Percentiles rank a stretch among this genome's conserved stretches.
phyloP scores from a whole-genome alignment of 148 eudicot species.

The Polygonum maritimum region DNA sequence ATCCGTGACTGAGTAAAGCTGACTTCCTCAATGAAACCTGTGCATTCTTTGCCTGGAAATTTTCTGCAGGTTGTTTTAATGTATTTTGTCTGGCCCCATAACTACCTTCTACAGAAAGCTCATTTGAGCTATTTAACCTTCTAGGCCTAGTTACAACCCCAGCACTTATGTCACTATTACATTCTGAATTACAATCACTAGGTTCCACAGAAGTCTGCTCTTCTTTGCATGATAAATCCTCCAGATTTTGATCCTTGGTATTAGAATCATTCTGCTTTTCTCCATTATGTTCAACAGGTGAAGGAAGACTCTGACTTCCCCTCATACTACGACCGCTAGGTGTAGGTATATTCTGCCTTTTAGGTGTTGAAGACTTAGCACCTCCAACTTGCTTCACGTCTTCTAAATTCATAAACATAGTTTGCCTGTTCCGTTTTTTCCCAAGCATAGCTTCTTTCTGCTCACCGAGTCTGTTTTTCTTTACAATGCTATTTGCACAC shows the following conservation, averaged over 20 bases:
- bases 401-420: constrained; percentile 84
- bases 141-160: constrained; percentile 55
- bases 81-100: constrained; percentile 30
- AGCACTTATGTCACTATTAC: constrained; percentile 57
- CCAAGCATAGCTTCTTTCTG: constrained; percentile 94
- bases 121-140: constrained; percentile 52
- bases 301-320: constrained; percentile 30
- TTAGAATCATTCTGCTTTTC: constrained; percentile 59
- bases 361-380: constrained; percentile 63
- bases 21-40: constrained; percentile 44
- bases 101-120: constrained; percentile 46
- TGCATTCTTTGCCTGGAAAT: constrained; percentile 47
- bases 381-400: constrained; percentile 84
- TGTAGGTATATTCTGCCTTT: constrained; percentile 56
- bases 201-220: constrained; percentile 46
- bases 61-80: constrained; percentile 59
- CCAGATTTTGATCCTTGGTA: constrained; percentile 53
- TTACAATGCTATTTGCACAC: constrained; percentile 55
- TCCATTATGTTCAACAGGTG: constrained; percentile 40
- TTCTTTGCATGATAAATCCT: constrained; percentile 55
- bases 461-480: constrained; percentile 67
- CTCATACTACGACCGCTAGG: constrained; percentile 49
- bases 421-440: constrained; percentile 77
- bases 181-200: constrained; percentile 66
- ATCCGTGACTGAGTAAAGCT: constrained; percentile 39